Conservation (phyloP, 129 eudicot species). For the Daucus carota region DNA sequence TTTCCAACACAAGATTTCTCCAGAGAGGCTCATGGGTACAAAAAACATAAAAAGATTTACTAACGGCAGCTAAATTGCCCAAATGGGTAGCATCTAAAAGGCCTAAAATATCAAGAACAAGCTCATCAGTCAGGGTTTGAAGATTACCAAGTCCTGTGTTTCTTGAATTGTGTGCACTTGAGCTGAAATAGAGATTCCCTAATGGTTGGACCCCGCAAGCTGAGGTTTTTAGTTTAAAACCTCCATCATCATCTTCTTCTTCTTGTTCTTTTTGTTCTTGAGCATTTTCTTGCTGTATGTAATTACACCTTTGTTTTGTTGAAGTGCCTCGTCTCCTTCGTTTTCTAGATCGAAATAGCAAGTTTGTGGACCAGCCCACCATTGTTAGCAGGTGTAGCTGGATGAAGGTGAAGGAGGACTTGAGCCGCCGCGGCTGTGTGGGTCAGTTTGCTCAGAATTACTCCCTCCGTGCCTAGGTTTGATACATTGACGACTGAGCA, state of each 20-base stretch:
- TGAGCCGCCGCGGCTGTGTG: too few relatives aligned
- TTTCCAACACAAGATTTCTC: slow-evolving; percentile 88
- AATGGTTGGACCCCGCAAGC: slow-evolving; percentile 76
- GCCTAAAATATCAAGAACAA: slow-evolving; percentile 84
- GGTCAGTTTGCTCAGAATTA: too few relatives aligned
- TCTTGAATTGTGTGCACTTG: slow-evolving; percentile 60
- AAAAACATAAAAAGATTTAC: slow-evolving; percentile 84
- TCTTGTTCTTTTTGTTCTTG: neutral
- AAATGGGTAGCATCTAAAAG: slow-evolving; percentile 55
- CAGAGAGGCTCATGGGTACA: slow-evolving; percentile 88
- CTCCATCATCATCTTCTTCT: slow-evolving; percentile 29
- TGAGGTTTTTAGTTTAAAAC: slow-evolving; percentile 64
- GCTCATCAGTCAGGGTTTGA: slow-evolving; percentile 75
- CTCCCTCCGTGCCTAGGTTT: too few relatives aligned
- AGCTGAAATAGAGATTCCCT: slow-evolving; percentile 67
- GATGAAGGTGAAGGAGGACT: neutral
- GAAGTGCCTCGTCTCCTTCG: slow-evolving; percentile 2
- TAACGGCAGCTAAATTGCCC: slow-evolving; percentile 67
- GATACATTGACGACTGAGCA: too few relatives aligned
- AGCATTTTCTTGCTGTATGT: slow-evolving; percentile 6
- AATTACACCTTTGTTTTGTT: neutral
- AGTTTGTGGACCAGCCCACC: slow-evolving; percentile 26
- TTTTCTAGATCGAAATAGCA: slow-evolving; percentile 20
- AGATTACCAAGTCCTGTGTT: slow-evolving; percentile 86
- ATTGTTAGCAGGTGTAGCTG: neutral